Evolutionary conservation across 371 early-diverging fungal species (phyloP).

Genomic region (Furculomyces boomerangus): DNA sequence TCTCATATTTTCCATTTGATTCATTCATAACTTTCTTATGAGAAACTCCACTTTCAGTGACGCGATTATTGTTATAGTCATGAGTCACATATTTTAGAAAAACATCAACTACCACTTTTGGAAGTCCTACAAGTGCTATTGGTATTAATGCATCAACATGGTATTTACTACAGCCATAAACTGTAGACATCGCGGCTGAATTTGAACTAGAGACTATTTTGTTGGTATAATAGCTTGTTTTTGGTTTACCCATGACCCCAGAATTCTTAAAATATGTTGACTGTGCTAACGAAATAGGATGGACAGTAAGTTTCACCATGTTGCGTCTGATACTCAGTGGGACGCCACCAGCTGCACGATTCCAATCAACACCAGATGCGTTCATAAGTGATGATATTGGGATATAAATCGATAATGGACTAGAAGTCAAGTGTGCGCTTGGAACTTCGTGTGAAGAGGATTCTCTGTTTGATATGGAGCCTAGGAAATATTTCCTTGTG

Average conservation of each 20-base stretch:
- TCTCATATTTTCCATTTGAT: too few relatives aligned
- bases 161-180: too few relatives aligned
- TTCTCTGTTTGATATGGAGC: background rate
- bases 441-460: background rate
- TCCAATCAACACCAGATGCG: background rate
- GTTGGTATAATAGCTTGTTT: too few relatives aligned
- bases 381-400: background rate
- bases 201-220: too few relatives aligned
- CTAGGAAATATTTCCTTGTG: background rate
- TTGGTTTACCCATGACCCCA: too few relatives aligned
- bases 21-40: background rate
- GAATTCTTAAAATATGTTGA: too few relatives aligned
- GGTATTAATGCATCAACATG: too few relatives aligned
- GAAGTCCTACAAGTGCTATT: background rate
- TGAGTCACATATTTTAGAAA: background rate
- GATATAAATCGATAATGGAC: background rate
- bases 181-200: too few relatives aligned
- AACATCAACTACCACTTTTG: background rate
- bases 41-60: background rate
- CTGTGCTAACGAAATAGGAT: too few relatives aligned
- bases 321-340: background rate
- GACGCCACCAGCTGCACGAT: background rate
- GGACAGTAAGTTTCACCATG: background rate
- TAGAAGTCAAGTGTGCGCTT: background rate
- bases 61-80: background rate